Evolutionary conservation across 495 filamentous ascomycete species (phyloP).

Genomic region (Xylaria curta): DNA sequence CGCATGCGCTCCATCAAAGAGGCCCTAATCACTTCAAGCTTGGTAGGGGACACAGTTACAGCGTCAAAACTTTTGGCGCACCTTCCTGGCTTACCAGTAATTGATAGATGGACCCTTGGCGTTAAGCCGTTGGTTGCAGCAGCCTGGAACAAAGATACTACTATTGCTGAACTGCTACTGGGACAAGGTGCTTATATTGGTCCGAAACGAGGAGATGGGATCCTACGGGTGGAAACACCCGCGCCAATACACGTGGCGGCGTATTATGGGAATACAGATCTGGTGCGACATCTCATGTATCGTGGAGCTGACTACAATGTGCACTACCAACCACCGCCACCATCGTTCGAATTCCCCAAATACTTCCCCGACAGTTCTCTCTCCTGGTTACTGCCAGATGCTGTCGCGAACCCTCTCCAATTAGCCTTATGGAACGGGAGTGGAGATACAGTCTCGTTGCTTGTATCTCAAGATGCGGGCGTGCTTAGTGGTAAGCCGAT

Average conservation of each 20-base stretch:
- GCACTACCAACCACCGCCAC: neutral
- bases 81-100: neutral
- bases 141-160: slow-evolving; percentile 14
- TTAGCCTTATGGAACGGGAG: neutral
- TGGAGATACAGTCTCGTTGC: neutral
- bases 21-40: neutral
- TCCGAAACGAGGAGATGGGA: neutral
- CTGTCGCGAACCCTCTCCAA: neutral
- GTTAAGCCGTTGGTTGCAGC: neutral
- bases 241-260: slow-evolving; percentile 6
- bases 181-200: neutral
- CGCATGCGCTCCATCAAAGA: neutral
- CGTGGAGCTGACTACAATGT: slow-evolving; percentile 6
- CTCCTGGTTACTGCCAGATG: neutral
- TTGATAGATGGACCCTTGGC: neutral
- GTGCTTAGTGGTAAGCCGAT: neutral
- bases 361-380: neutral
- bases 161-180: neutral
- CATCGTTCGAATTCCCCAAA: neutral
- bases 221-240: neutral
- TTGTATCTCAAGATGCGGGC: neutral
- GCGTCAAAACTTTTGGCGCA: neutral
- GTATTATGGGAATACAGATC: neutral
- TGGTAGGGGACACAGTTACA: neutral
- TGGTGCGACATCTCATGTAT: neutral